These are phyloP conservation scores for Pseudocercospora macadamiae DNA, from an alignment of 2,329 filamentous ascomycete species.

Conservation along the genomic window DNA sequence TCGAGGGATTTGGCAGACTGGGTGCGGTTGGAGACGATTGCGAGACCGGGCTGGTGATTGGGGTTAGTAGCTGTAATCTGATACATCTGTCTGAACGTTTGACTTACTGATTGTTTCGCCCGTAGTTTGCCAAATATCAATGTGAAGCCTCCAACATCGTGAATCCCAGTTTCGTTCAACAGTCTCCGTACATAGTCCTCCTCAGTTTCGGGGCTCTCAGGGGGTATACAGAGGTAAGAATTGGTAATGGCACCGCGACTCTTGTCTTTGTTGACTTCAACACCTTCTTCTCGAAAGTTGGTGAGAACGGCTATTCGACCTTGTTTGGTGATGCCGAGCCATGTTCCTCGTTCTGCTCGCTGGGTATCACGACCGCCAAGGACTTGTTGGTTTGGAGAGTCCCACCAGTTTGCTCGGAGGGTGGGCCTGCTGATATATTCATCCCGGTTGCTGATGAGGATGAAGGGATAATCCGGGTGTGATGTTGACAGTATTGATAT, in stretches of 20 bases:
- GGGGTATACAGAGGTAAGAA: slow-evolving; percentile 57
- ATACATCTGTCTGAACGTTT: no score
- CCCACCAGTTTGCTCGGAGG: slow-evolving; percentile 63
- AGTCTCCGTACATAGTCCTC: slow-evolving; percentile 58
- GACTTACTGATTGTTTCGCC: slow-evolving; percentile 10
- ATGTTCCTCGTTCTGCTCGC: slow-evolving; percentile 62
- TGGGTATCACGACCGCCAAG: slow-evolving; percentile 65
- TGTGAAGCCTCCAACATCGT: slow-evolving; percentile 65
- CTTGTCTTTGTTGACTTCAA: slow-evolving; percentile 46
- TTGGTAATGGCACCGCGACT: slow-evolving; percentile 64
- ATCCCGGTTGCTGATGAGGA: slow-evolving; percentile 56
- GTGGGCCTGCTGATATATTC: slow-evolving; percentile 67
- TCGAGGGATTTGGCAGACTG: slow-evolving; percentile 53
- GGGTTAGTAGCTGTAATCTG: no score
- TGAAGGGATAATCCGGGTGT: slow-evolving; percentile 54
- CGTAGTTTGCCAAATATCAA: slow-evolving; percentile 60
- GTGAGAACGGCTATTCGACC: slow-evolving; percentile 66
- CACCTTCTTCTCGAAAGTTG: slow-evolving; percentile 62
- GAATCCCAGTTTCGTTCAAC: slow-evolving; percentile 57
- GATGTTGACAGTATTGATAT: slow-evolving; percentile 54
- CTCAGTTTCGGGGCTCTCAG: slow-evolving; percentile 45
- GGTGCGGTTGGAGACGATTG: slow-evolving; percentile 66
- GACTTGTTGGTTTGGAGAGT: slow-evolving; percentile 56
- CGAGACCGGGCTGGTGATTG: no score
- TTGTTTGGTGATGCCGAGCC: slow-evolving; percentile 64